A percentile compares a stretch with the other conserved stretches of the same genome.
phyloP scores from a whole-genome alignment of 768 basidiomycete genomes.

The Tricholoma matsutake region DNA sequence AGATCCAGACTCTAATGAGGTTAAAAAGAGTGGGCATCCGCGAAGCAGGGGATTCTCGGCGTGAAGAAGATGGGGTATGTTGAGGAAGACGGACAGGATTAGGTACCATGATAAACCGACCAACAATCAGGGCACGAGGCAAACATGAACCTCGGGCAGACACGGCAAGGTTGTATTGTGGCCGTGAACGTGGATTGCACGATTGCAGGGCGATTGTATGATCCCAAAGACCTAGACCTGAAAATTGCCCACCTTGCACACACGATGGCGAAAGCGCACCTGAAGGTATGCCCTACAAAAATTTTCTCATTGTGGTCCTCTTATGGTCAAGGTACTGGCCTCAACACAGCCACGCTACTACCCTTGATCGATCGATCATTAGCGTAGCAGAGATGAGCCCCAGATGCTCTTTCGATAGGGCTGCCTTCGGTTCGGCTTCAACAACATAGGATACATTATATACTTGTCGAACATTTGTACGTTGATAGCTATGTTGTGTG shows the following conservation, averaged over 20 bases:
- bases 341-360: neutral
- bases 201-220: neutral
- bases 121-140: conserved; percentile 43
- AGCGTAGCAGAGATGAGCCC: no score
- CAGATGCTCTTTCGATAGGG: no score
- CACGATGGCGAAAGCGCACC: neutral
- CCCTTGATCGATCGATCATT: neutral
- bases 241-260: neutral
- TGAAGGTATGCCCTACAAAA: neutral
- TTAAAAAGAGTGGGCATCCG: conserved; percentile 72
- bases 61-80: conserved; percentile 13
- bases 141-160: conserved; percentile 33
- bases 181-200: conserved; percentile 11
- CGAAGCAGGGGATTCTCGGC: conserved; percentile 15
- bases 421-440: neutral
- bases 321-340: neutral
- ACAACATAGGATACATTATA: neutral
- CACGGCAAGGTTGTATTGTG: conserved; percentile 7
- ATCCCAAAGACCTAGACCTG: neutral
- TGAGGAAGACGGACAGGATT: conserved; percentile 26
- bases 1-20: conserved; percentile 62
- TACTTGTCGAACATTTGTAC: neutral
- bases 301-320: neutral
- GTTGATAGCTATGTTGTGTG: conserved; percentile 4
- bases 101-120: conserved; percentile 43